phyloP scores from a whole-genome alignment of 2,329 filamentous ascomycete species.

The Xylaria sp. region DNA sequence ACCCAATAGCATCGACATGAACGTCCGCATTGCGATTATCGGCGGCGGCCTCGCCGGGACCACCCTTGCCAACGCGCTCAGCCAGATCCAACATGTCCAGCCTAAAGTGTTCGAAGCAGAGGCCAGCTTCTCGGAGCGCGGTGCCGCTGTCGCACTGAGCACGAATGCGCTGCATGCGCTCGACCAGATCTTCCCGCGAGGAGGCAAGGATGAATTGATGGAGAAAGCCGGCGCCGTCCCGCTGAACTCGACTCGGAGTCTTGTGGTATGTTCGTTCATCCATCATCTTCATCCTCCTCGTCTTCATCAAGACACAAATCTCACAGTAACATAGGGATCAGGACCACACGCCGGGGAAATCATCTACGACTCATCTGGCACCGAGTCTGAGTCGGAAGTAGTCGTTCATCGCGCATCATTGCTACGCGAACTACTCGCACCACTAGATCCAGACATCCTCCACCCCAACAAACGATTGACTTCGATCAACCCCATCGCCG shows the following conservation, averaged over 20 bases:
- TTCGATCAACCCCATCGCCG: constrained; percentile 1
- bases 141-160: constrained; percentile 15
- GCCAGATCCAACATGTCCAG: constrained; percentile 6
- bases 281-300: background rate
- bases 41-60: constrained; percentile 17
- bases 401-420: constrained; percentile 19
- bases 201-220: constrained; percentile 6
- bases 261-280: constrained; percentile 12
- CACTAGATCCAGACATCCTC: constrained; percentile 12
- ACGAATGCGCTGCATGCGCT: constrained; percentile 8
- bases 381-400: background rate
- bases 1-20: background rate
- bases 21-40: constrained; percentile 12
- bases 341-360: constrained; percentile 18
- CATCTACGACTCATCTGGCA: constrained; percentile 10
- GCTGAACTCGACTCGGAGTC: constrained; percentile 11
- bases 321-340: constrained; percentile 11
- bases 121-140: constrained; percentile 17
- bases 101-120: constrained; percentile 15
- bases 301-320: background rate
- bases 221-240: constrained; percentile 16
- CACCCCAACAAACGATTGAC: constrained; percentile 19
- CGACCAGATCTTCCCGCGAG: constrained; percentile 10
- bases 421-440: constrained; percentile 16
- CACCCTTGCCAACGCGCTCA: constrained; percentile 17